These are phyloP conservation scores for Allantophomopsis lycopodina DNA, from an alignment of 2,329 filamentous ascomycete genomes.

Conservation along the genomic window DNA sequence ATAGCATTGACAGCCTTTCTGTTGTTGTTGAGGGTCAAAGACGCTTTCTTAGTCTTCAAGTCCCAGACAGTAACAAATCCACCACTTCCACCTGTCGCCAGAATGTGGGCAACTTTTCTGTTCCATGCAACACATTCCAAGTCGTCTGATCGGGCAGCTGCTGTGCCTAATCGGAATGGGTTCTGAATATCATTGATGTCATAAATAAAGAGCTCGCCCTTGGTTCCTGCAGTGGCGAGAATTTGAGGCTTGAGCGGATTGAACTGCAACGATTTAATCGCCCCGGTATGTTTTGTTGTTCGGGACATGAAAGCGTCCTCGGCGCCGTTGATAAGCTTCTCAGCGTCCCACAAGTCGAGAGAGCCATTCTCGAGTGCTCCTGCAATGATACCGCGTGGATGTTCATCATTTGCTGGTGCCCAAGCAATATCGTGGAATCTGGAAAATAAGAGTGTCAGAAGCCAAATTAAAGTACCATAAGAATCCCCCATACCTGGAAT, in stretches of 20 bases:
- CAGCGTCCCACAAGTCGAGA: conserved; percentile 87
- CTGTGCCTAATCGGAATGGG: conserved; percentile 78
- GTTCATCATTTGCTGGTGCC: conserved; percentile 67
- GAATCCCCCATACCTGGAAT: conserved; percentile 57
- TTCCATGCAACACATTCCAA: conserved; percentile 98
- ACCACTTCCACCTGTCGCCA: conserved; percentile 84
- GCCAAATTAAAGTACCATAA: background rate
- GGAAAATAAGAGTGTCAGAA: conserved; percentile 12
- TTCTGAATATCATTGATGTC: conserved; percentile 83
- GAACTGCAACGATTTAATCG: conserved; percentile 92
- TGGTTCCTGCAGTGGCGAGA: conserved; percentile 81
- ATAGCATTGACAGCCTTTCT: conserved; percentile 91
- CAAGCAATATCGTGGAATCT: conserved; percentile 98
- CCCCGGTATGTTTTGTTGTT: conserved; percentile 78
- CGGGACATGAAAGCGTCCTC: conserved; percentile 71
- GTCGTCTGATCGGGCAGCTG: conserved; percentile 81
- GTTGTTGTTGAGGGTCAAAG: conserved; percentile 84
- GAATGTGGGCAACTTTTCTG: conserved; percentile 89
- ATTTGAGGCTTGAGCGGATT: conserved; percentile 87
- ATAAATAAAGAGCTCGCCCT: conserved; percentile 93
- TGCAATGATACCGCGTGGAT: conserved; percentile 80
- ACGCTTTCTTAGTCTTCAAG: conserved; percentile 94
- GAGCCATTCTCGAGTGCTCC: conserved; percentile 91
- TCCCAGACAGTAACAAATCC: conserved; percentile 99
- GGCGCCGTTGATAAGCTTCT: conserved; percentile 42